Base-by-base conservation (phyloP, 306 rosid species). In the Argentina anserina region DNA sequence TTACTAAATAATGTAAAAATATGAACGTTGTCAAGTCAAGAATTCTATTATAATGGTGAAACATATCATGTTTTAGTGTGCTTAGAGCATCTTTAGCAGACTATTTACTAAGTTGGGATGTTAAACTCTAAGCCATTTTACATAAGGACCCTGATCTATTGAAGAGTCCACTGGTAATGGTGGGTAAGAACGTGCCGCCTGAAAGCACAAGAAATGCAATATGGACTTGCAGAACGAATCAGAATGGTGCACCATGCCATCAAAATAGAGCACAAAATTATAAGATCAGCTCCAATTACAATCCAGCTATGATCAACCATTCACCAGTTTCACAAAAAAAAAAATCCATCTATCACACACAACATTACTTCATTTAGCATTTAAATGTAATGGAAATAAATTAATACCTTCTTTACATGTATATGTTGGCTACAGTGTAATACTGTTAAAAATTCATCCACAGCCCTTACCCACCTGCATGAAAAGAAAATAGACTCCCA, bases 381-480 rank as follows among this genome's bases (percentile, higher is more conserved):
- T 46, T 58, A 49, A 20, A 5, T n/a, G 20, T 37, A 61, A 31
- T 33, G 43, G 28, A 64, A 71, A 45, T 1, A 39, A 37, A 67
- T 18, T 40, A 59, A 71, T 75, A 94, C 99, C 97, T 84, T 78
- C 84, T 84, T 87, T 41, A 89, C 90, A 76, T 87, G 90, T 86
- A 87, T 79, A 62, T 81, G 83, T 18, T 60, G 78, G 84, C 93
- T 87, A 36, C 88, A 69, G 74, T 79, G 90, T 56, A 91, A 82
- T 33, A 81, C 91, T 53, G 61, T 85, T 29, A 91, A 80, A 87
- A 85, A 88, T 81, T 94, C 97, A 82, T 75, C 79, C 5, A 78
- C 72, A 26, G 93, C 96, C 78, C 95, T 83, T 52, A 88, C 96
- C 99, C 99, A 94, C 97, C 96, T 94, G 91, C 85, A 76, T 67